Percentiles rank a stretch among this genome's conserved stretches.
Evolutionary conservation across 139 green algal genomes (phyloP).

Genomic region (Yamagishiella unicocca): DNA sequence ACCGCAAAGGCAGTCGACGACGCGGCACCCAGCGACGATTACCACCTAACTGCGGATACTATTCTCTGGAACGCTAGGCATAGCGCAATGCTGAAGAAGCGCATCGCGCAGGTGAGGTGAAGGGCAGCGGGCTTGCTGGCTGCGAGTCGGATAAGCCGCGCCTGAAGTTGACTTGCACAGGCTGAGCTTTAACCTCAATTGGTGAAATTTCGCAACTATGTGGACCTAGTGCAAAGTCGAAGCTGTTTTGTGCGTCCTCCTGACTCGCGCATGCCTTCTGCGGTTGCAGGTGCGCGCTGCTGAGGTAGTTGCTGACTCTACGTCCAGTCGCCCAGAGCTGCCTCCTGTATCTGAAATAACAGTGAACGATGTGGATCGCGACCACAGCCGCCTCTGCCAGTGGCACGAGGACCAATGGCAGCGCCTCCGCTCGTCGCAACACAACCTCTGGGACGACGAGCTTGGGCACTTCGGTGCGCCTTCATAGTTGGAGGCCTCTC

Average conservation of each 20-base stretch:
- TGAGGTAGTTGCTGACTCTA: slow-evolving; percentile 11
- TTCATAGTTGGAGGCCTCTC: no score
- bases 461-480: slow-evolving; percentile 21
- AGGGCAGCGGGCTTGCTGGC: no score
- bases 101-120: slow-evolving; percentile 34
- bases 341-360: neutral
- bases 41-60: slow-evolving; percentile 24
- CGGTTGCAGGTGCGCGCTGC: slow-evolving; percentile 29
- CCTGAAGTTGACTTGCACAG: no score
- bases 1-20: neutral
- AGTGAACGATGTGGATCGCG: neutral
- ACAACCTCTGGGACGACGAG: slow-evolving; percentile 26
- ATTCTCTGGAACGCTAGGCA: slow-evolving; percentile 32
- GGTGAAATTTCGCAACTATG: no score
- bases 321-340: neutral
- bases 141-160: no score
- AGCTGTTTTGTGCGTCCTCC: neutral
- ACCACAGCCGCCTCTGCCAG: neutral
- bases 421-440: neutral
- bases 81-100: neutral
- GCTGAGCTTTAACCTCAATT: no score
- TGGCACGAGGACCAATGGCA: slow-evolving; percentile 40
- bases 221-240: neutral
- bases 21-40: slow-evolving; percentile 9
- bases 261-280: slow-evolving; percentile 9